Evolutionary conservation across 1,284 basidiomycete species (phyloP), one percentile per base, ranked within the genome.

Genomic region (Leccinum solheimii): DNA sequence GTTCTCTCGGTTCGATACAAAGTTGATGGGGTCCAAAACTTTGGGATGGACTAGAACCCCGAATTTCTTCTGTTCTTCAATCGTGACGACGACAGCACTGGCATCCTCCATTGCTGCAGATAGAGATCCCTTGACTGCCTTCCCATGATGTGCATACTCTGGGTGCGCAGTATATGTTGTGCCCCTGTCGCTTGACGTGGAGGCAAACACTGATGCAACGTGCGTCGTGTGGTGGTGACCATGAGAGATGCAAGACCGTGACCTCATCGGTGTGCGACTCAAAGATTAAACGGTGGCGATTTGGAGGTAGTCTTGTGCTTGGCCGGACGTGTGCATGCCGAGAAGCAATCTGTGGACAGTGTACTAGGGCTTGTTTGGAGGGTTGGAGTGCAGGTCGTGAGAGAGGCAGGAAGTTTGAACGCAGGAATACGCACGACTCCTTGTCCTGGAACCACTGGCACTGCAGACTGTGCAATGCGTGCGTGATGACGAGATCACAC

Each of bases 321-420:
- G 94, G 5, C 91, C 92, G 6, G 96, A 98, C 2, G 97, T 99
- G 79, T 99, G 97, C 0, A 97, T 99, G 54, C 97, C 97, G 34
- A 99, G 87, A 26, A 99, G 88, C 52, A 99, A 84, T 38, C 97
- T 91, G 76, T 99, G 97, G 45, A 90, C 86, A 8, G 93, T 94
- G 79, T 23, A 23, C 23, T 97, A 97, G 27, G 94, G 88, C 72
- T 96, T 97, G 77, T 92, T 89, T 56, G 91, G 79, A 26, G 94
- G 92, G 62, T 90, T 93, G 63, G 9, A 30, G 55, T 13, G 26
- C 5, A 16, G 55, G 55, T 58, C 52, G 55, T 59, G 2, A 64
- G 3, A 64, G 36, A 10, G 32, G 23, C 36, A 0, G 7, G 53
- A 51, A n/a, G 10, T 53, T 56, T 40, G 8, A 54, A 36, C 34